phyloP scores from a whole-genome alignment of 2,329 filamentous ascomycete genomes.

The Scolecobasidium constrictum region DNA sequence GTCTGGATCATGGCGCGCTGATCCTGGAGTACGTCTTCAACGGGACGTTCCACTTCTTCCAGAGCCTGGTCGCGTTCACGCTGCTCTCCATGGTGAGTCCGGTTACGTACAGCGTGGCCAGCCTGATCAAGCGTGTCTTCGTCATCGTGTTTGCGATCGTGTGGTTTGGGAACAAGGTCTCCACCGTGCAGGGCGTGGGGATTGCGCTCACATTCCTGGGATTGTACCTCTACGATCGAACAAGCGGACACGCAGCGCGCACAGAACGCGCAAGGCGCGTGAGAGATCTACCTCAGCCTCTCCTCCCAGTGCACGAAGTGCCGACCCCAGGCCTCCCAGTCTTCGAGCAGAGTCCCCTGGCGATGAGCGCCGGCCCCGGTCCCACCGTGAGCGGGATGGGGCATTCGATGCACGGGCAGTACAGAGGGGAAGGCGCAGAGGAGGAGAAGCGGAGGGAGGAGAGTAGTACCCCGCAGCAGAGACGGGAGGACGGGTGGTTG shows the following conservation, averaged over 20 bases:
- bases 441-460: slow-evolving; percentile 47
- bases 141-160: slow-evolving; percentile 91
- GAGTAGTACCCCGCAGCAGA: slow-evolving; percentile 28
- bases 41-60: slow-evolving; percentile 89
- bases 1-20: slow-evolving; percentile 51
- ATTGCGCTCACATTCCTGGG: slow-evolving; percentile 85
- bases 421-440: not conserved
- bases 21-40: slow-evolving; percentile 91
- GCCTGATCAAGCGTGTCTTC: slow-evolving; percentile 92
- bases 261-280: slow-evolving; percentile 64
- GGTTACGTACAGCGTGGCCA: slow-evolving; percentile 94
- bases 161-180: slow-evolving; percentile 91
- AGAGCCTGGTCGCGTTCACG: slow-evolving; percentile 91
- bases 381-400: slow-evolving; percentile 12
- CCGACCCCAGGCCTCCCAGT: slow-evolving; percentile 12
- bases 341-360: slow-evolving; percentile 14
- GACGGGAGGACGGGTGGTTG: slow-evolving; percentile 46
- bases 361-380: slow-evolving; percentile 13
- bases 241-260: slow-evolving; percentile 58
- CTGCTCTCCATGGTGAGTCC: slow-evolving; percentile 88
- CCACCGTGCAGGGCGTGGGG: slow-evolving; percentile 67
- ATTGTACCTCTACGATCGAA: slow-evolving; percentile 91
- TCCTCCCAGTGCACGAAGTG: slow-evolving; percentile 19
- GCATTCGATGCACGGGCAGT: slow-evolving; percentile 13
- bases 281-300: slow-evolving; percentile 23